Base-by-base conservation (phyloP, 2,329 filamentous ascomycete species). In the Scedosporium minutisporum region DNA sequence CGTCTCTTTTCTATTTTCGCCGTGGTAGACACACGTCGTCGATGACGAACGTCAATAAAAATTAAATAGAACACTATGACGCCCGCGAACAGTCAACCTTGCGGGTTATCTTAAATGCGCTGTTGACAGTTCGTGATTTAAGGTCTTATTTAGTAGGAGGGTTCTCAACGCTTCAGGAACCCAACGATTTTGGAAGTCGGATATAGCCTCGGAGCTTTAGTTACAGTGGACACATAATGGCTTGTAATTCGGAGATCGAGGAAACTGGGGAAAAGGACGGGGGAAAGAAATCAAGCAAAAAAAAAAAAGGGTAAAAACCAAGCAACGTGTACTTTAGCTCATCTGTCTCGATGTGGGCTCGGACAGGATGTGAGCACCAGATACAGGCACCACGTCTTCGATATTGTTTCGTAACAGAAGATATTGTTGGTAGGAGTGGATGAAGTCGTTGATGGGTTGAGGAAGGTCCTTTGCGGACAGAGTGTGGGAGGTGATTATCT, bases 131-230 rank as follows among this genome's bases (percentile, higher is more conserved):
- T 38, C 33, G 33, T 38, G 33, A 38, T 38, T 12, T 14, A 38
- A 38, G 33, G 33, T 38, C 33, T 12, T 12, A 12, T 2, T 33
- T 33, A 38, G 33, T 38, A 12, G 33, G 33, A 25, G 51, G 12
- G 12, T 23, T 55, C 51, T 55, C 51, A 55, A 55, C 51, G 51
- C 18, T 55, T 55, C 51, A 55, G 51, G 51, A 23, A 55, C 59
- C 44, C 59, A 61, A 61, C 59, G 44, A 23, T 61, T 61, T 61
- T 51, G 16, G 18, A 44, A 23, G 59, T 61, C 59, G 59, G 59
- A 61, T 33, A 51, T 61, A 61, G 42, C 18, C 44, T 61, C 59
- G 59, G 59, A 61, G 59, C 44, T 14, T 14, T 27, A 55, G 33
- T 38, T 38, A 38, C 33, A 38, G 10, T 38, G 33, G 33, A 38